Percentiles rank a stretch among this genome's conserved stretches.
phyloP scores from a whole-genome alignment of 306 rosid species.

The Citrullus colocynthis region DNA sequence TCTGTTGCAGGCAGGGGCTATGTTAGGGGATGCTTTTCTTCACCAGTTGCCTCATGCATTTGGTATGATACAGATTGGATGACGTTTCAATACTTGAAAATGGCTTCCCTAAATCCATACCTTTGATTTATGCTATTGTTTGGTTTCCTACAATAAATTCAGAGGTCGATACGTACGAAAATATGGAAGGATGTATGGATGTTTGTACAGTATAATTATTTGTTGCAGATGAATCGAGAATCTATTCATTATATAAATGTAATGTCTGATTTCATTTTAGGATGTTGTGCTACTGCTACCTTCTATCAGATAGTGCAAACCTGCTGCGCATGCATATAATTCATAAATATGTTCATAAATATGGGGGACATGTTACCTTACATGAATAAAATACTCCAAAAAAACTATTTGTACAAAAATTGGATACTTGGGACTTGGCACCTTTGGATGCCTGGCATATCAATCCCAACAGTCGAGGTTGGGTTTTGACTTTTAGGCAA shows the following conservation, averaged over 20 bases:
- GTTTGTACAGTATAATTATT: not conserved
- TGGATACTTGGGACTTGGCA: too few species aligned
- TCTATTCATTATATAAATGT: not conserved
- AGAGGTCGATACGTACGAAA: not conserved
- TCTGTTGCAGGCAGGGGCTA: conserved; percentile 83
- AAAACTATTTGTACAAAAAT: too few species aligned
- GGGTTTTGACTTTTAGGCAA: not conserved
- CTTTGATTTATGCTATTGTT: not conserved
- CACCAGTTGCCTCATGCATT: conserved; percentile 97
- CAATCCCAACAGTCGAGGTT: too few species aligned
- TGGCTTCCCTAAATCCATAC: not conserved
- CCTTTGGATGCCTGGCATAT: too few species aligned
- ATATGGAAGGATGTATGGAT: not conserved
- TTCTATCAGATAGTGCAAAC: too few species aligned
- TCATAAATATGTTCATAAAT: not conserved
- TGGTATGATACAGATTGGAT: conserved; percentile 39
- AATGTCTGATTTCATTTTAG: too few species aligned
- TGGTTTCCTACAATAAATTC: not conserved
- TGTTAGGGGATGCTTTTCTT: conserved; percentile 98
- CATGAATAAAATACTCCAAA: too few species aligned
- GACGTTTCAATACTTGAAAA: not conserved
- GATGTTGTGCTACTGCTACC: too few species aligned
- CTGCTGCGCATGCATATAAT: not conserved
- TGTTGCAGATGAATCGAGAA: not conserved
- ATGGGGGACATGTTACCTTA: not conserved